Evolutionary conservation across 169 alveolate species (phyloP).

Genomic region (Cryptosporidium muris): DNA sequence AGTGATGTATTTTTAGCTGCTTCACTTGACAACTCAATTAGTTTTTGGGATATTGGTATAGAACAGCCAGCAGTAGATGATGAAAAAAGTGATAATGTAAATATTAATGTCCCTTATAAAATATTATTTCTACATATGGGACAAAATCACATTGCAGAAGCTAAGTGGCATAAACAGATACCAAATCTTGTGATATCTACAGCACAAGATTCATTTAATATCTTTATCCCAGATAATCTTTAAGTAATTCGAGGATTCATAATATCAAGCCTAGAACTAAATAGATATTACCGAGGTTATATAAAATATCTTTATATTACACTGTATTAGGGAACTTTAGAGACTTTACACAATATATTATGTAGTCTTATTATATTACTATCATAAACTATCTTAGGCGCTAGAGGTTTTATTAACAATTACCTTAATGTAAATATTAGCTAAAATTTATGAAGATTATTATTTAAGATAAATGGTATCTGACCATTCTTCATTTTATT

Average conservation of each 20-base stretch:
- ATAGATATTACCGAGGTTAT: no score
- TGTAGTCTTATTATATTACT: no score
- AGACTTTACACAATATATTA: no score
- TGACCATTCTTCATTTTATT: constrained; percentile 49
- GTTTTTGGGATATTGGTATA: constrained; percentile 67
- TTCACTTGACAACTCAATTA: constrained; percentile 59
- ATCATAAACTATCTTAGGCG: no score
- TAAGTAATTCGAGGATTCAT: neutral
- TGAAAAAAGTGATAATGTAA: neutral
- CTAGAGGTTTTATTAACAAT: no score
- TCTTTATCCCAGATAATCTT: constrained; percentile 52
- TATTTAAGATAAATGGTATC: constrained; percentile 10
- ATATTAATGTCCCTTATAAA: constrained; percentile 27
- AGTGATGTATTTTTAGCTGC: constrained; percentile 65
- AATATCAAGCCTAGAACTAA: no score
- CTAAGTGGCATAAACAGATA: constrained; percentile 68
- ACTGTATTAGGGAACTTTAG: no score
- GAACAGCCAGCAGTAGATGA: constrained; percentile 33
- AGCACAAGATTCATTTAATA: constrained; percentile 63
- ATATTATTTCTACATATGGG: constrained; percentile 66
- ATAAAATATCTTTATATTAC: no score
- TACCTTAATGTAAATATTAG: no score
- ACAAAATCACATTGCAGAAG: constrained; percentile 69
- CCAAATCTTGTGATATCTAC: constrained; percentile 60
- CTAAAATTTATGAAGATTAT: no score